A percentile compares a stretch with the other conserved stretches of the same genome.
These are phyloP conservation scores for Mrakiaceae sp. DNA, from an alignment of 1,284 basidiomycete genomes.

Conservation along the genomic window DNA sequence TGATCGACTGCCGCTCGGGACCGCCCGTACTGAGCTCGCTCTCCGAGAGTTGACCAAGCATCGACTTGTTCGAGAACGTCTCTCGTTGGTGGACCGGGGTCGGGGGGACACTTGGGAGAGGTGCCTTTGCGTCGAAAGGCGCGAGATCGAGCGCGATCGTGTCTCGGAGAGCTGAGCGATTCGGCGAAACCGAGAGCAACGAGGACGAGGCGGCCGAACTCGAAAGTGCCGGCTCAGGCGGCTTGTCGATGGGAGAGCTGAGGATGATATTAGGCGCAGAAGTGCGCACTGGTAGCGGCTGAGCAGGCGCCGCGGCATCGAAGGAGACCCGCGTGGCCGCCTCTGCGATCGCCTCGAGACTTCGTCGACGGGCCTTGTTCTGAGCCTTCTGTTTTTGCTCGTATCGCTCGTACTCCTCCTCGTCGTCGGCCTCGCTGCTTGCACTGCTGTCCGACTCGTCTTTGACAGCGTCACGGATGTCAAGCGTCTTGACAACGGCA, in stretches of 20 bases:
- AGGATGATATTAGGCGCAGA: too few relatives aligned
- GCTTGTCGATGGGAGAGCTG: too few relatives aligned
- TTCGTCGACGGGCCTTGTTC: too few relatives aligned
- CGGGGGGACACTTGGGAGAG: constrained; percentile 32
- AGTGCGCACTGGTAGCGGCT: too few relatives aligned
- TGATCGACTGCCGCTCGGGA: constrained; percentile 55
- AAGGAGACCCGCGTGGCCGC: too few relatives aligned
- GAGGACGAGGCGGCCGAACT: background rate
- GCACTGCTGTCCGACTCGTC: constrained; percentile 65
- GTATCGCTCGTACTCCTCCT: constrained; percentile 39
- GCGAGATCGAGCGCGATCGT: constrained; percentile 27
- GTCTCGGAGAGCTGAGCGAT: background rate
- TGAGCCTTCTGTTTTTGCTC: background rate
- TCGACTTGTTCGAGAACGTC: background rate
- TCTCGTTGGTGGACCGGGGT: constrained; percentile 22
- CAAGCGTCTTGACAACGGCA: constrained; percentile 81
- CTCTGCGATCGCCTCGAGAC: too few relatives aligned
- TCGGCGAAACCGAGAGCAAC: background rate
- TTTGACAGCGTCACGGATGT: constrained; percentile 80
- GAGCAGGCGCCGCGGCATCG: background rate
- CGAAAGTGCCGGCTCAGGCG: too few relatives aligned
- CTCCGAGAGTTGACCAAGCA: constrained; percentile 31
- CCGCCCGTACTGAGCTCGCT: constrained; percentile 39
- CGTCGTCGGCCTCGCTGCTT: constrained; percentile 76
- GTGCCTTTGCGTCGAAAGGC: constrained; percentile 34